Evolutionary conservation across 176 grass and related monocot species (phyloP), one percentile per base, ranked within the genome.

Genomic region (Oryza punctata): DNA sequence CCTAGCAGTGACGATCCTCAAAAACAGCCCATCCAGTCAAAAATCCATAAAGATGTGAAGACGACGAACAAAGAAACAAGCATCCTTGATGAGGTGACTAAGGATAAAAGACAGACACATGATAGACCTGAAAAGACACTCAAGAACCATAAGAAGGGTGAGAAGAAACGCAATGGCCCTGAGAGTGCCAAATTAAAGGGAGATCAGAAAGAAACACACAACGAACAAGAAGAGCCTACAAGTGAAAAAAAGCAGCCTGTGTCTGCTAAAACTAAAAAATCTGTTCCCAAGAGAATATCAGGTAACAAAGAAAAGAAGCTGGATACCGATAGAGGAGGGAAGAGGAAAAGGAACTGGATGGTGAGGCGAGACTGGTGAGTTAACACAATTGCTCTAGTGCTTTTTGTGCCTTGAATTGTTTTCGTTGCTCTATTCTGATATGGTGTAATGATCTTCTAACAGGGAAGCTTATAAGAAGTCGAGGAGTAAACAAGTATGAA

Each of bases 401-500:
- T 27, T 59, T 67, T 75, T 5, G 6, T 52, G 24, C 47, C 5
- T 0, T 1, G 29, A 44, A 57, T 45, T 79, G 23, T 12, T 57
- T 11, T 19, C 18, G 8, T 19, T 63, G 40, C 35, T 37, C 60
- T 72, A n/a, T 60, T 59, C 25, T 67, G 54, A 71, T 63, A 35
- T 50, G 4, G 16, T 18, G 0, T 54, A 19, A 18, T 5, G 64
- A 7, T 68, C 35, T 63, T 79, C 12, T 78, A 43, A 80, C 75
- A 92, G 94, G 89, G 67, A 92, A 72, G 84, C 93, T 33, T 77
- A 66, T 59, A 82, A 87, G 43, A 85, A 90, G 69, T 64, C 68
- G 47, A 94, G 87, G 73, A 94, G 85, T 70, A 84, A 84, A 33
- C 94, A 94, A 81, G 86, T 83, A 8, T 83, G 73, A 90, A 61